Conservation (phyloP, 345 rosid genomes). For the Gossypium raimondii region DNA sequence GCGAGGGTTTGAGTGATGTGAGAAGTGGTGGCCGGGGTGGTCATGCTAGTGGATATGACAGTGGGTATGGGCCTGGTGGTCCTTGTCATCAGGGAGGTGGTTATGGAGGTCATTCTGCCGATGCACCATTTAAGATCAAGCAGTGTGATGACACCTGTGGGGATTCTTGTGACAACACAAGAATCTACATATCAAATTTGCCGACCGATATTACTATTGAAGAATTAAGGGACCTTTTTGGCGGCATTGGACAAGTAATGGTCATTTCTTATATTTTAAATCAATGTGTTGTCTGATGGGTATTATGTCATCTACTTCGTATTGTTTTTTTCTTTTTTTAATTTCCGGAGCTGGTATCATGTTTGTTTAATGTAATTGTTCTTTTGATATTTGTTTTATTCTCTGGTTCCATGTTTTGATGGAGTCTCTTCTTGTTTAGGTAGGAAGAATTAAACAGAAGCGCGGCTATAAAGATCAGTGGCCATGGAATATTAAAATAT, state of each 20-base stretch:
- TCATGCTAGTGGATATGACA: slow-evolving; percentile 29
- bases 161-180: slow-evolving; percentile 82
- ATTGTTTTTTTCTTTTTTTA: neutral
- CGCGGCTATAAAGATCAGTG: slow-evolving; percentile 96
- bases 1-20: slow-evolving; percentile 50
- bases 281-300: neutral
- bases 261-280: slow-evolving; percentile 25
- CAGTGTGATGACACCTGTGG: slow-evolving; percentile 82
- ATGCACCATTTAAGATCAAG: slow-evolving; percentile 54
- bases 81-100: slow-evolving; percentile 55
- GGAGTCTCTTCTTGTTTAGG: slow-evolving; percentile 34
- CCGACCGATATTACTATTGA: slow-evolving; percentile 88
- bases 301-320: neutral
- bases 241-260: slow-evolving; percentile 96
- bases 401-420: neutral
- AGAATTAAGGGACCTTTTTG: slow-evolving; percentile 84
- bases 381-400: neutral
- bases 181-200: slow-evolving; percentile 94
- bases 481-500: slow-evolving; percentile 93
- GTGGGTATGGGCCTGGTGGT: slow-evolving; percentile 50
- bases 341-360: neutral
- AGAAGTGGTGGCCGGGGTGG: slow-evolving; percentile 54
- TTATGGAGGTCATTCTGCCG: slow-evolving; percentile 39
- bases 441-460: slow-evolving; percentile 94
- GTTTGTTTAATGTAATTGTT: neutral